phyloP scores from a whole-genome alignment of 2,329 filamentous ascomycete genomes.

The Claviceps citrina region DNA sequence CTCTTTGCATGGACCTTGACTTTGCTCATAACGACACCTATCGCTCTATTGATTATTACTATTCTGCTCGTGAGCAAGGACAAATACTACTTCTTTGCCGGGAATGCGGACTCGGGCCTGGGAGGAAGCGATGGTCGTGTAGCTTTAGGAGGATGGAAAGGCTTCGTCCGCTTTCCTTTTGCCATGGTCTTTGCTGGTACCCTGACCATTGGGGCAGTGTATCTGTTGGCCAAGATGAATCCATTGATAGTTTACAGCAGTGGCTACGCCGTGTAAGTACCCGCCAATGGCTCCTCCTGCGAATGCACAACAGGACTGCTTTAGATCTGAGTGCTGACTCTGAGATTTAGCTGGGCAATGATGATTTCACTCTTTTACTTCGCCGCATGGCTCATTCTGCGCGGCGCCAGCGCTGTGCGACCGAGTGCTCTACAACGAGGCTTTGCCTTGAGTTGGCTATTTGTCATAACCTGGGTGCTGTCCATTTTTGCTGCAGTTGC shows the following conservation, averaged over 20 bases:
- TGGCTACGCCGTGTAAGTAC: conserved; percentile 55
- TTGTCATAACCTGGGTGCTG: conserved; percentile 54
- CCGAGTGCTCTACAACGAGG: conserved; percentile 75
- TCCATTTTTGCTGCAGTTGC: conserved; percentile 59
- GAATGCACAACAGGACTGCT: not conserved
- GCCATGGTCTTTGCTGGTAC: conserved; percentile 53
- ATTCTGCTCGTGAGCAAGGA: conserved; percentile 54
- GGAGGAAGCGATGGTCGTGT: conserved; percentile 48
- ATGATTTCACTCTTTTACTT: conserved; percentile 69
- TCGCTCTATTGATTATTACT: conserved; percentile 54
- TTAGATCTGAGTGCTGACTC: conserved; percentile 8
- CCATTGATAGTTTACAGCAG: conserved; percentile 85
- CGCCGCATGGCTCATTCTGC: conserved; percentile 67
- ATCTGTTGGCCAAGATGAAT: conserved; percentile 68
- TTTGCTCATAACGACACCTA: conserved; percentile 62
- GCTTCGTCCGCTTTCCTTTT: conserved; percentile 71
- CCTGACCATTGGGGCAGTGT: conserved; percentile 56
- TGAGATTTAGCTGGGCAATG: conserved; percentile 52
- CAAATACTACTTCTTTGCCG: conserved; percentile 79
- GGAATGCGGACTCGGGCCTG: conserved; percentile 36
- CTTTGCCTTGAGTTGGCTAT: conserved; percentile 76
- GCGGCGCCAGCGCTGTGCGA: conserved; percentile 61
- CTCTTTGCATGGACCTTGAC: conserved; percentile 81
- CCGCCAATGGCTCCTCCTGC: too few species aligned
- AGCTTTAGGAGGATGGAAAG: conserved; percentile 58